These are phyloP conservation scores for Saxophila tyrrhenica DNA, from an alignment of 495 filamentous ascomycete species.

Conservation along the genomic window DNA sequence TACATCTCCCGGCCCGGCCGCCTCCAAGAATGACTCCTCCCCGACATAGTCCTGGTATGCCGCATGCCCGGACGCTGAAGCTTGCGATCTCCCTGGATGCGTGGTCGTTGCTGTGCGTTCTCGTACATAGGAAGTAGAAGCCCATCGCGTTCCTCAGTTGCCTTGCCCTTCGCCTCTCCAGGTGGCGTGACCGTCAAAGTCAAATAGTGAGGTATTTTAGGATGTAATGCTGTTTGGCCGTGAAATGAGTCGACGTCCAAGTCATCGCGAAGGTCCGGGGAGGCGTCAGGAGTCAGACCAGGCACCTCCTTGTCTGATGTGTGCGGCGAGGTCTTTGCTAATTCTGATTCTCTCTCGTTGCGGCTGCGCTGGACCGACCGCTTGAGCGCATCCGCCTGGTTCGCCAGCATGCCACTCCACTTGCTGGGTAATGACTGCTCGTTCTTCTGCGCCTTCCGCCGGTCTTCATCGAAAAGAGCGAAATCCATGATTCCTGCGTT, in stretches of 20 bases:
- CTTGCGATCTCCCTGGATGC: not conserved
- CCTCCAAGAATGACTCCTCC: conserved; percentile 10
- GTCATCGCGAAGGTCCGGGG: conserved; percentile 14
- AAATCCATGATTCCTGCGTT: conserved; percentile 20
- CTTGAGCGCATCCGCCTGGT: conserved; percentile 6
- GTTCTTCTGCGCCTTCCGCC: conserved; percentile 1
- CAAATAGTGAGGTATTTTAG: conserved; percentile 4
- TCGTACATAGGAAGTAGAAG: not conserved
- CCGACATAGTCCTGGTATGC: conserved; percentile 12
- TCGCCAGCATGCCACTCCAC: conserved; percentile 7
- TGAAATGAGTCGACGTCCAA: conserved; percentile 2
- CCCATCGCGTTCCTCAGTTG: not conserved
- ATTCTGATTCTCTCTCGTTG: not conserved
- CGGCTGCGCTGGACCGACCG: conserved; percentile 5
- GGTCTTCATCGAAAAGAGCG: conserved; percentile 15
- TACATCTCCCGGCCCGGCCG: conserved; percentile 11
- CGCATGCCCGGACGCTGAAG: conserved; percentile 10
- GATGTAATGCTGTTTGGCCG: not conserved
- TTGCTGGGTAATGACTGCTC: conserved; percentile 1
- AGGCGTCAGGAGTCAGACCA: conserved; percentile 14
- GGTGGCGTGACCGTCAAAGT: not conserved
- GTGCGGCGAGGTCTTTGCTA: not conserved
- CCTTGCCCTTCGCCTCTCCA: not conserved
- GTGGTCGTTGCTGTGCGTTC: not conserved
- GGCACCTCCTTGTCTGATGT: conserved; percentile 4